Conservation (phyloP, 2,329 filamentous ascomycete genomes). For the Aureobasidium melanogenum region DNA sequence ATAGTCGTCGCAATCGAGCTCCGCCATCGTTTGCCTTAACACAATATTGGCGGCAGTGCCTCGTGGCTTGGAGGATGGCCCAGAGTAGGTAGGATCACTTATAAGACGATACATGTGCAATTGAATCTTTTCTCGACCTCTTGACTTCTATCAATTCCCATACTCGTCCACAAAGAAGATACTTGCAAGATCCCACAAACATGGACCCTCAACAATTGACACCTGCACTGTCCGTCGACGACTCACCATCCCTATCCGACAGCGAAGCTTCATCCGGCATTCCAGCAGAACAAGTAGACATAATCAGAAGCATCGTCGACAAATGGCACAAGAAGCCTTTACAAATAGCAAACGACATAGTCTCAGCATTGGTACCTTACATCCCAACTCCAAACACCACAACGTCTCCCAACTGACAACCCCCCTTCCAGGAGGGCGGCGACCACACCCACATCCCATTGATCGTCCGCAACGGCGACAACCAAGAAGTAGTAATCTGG, state of each 20-base stretch:
- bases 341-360: conserved; percentile 15
- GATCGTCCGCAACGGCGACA: conserved; percentile 14
- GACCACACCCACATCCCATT: conserved; percentile 17
- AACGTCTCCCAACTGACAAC: background rate
- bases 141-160: background rate
- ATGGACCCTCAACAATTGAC: conserved; percentile 7
- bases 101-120: background rate
- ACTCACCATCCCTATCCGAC: background rate
- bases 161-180: background rate
- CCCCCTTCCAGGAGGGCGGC: conserved; percentile 8
- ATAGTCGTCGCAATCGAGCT: background rate
- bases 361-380: background rate
- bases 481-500: conserved; percentile 16
- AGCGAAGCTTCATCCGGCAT: background rate
- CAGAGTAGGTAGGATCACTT: background rate
- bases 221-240: background rate
- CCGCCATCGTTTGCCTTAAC: background rate
- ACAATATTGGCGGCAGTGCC: background rate
- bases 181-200: background rate
- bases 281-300: conserved; percentile 11
- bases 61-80: conserved; percentile 2
- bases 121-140: background rate
- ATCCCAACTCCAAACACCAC: background rate
- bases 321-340: conserved; percentile 17
- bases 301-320: conserved; percentile 13